Evolutionary conservation across 2,329 filamentous ascomycete genomes (phyloP), one percentile per base, ranked within the genome.

Genomic region (Arthrinium puccinioides): DNA sequence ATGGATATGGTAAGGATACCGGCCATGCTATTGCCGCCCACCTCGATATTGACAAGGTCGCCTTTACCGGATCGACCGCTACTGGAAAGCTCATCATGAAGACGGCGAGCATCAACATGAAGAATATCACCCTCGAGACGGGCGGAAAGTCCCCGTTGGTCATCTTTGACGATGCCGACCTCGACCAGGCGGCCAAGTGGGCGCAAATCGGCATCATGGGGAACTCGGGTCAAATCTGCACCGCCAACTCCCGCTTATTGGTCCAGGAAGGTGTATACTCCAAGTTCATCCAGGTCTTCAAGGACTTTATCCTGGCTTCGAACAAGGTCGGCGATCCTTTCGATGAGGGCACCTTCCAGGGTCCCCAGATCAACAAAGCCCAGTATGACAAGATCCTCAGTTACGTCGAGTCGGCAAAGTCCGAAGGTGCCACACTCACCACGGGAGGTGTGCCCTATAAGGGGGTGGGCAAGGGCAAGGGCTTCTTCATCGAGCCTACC

Each of bases 81-180:
- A 88, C 84, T 1, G 85, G 80, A 7, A 75, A 76, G 38, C 70
- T 81, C 35, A 85, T 89, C 45, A 87, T 88, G 82, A 85, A 84
- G 55, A 70, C 76, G 59, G 83, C 84, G 0, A 70, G 76, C n/a
- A 61, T 72, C 1, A 85, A 67, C 45, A 62, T 78, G 50, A 82
- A 82, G 60, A 81, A 79, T 50, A 76, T 82, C 40, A 82, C 76
- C 1, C 65, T 82, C 8, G 79, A 82, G 59, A 78, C 77, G 10
- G 80, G 80, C 25, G 80, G 80, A 38, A 84, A 84, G 58, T 78
- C 71, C 4, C 78, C 79, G 0, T 61, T 82, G 2, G 49, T 84
- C 9, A 71, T 84, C 5, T 83, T 84, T 42, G 66, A 72, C 6
- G 80, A 84, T 48, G 79, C 79, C 5, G 76, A 84, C 42, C 50